Evolutionary conservation across 495 filamentous ascomycete genomes (phyloP).

Genomic region (Hyaloscypha finlandica): DNA sequence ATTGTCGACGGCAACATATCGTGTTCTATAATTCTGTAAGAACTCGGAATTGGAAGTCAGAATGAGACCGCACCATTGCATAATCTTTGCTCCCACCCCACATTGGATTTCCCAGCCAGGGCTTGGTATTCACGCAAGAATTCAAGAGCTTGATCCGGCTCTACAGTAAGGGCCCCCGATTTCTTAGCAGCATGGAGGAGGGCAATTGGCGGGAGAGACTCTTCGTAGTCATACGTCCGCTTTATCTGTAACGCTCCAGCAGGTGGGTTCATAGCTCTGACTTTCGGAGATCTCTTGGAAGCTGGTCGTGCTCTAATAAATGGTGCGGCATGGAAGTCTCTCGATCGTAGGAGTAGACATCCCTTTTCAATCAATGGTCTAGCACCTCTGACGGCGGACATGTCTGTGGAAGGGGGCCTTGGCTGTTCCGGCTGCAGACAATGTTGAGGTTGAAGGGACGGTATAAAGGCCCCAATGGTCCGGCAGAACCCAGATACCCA

Average conservation of each 20-base stretch:
- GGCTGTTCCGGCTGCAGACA: not conserved
- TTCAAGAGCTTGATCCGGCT: constrained; percentile 15
- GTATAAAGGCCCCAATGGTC: not conserved
- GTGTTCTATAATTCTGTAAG: constrained; percentile 16
- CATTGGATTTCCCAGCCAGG: not conserved
- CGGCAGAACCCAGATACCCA: not conserved
- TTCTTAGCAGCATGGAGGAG: constrained; percentile 25
- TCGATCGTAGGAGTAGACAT: not conserved
- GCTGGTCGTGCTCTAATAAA: not conserved
- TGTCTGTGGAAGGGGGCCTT: not conserved
- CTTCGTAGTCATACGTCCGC: constrained; percentile 3
- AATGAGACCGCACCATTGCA: constrained; percentile 11
- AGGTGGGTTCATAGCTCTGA: not conserved
- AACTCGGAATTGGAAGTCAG: not conserved
- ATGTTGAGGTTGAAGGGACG: not conserved
- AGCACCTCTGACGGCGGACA: constrained; percentile 6
- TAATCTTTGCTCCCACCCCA: constrained; percentile 14
- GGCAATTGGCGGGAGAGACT: constrained; percentile 18
- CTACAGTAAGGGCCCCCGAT: constrained; percentile 24
- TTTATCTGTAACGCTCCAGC: not conserved
- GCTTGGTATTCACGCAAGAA: constrained; percentile 19
- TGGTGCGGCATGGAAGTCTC: constrained; percentile 6
- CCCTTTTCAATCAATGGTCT: not conserved
- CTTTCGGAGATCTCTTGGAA: constrained; percentile 4
- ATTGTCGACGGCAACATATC: constrained; percentile 18